These are phyloP conservation scores for Ophioceras dolichostomum DNA, from an alignment of 2,329 filamentous ascomycete species.

Conservation along the genomic window DNA sequence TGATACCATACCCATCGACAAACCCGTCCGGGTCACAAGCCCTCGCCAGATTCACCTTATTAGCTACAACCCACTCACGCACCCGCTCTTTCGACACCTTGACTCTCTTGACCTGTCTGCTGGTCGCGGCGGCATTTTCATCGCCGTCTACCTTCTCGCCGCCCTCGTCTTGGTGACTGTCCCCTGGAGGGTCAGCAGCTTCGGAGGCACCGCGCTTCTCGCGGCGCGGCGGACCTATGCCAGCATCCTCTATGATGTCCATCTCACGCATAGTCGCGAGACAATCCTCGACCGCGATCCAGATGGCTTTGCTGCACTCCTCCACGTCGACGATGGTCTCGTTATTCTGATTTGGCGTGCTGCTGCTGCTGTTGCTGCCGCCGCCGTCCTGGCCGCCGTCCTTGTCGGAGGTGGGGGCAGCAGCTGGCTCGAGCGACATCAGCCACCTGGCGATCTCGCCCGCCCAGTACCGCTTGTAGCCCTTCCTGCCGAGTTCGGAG, in stretches of 20 bases:
- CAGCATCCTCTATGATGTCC: constrained; percentile 53
- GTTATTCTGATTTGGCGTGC: too few relatives aligned
- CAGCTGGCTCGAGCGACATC: constrained; percentile 27
- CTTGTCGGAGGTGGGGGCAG: constrained; percentile 3
- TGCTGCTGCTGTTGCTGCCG: background rate
- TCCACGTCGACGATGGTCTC: constrained; percentile 51
- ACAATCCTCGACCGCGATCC: constrained; percentile 77
- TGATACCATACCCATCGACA: constrained; percentile 50
- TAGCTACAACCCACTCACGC: constrained; percentile 51
- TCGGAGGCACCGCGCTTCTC: constrained; percentile 4
- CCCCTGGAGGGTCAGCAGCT: constrained; percentile 6
- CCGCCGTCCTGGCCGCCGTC: background rate
- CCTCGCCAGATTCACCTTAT: constrained; percentile 50
- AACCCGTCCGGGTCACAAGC: constrained; percentile 68
- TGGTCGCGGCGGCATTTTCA: constrained; percentile 16
- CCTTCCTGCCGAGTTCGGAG: constrained; percentile 69
- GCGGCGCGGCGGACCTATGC: constrained; percentile 28
- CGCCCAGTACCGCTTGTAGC: constrained; percentile 79
- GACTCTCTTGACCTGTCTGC: constrained; percentile 28
- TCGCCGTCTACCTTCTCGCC: constrained; percentile 11
- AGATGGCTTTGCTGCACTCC: constrained; percentile 64
- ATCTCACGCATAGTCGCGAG: constrained; percentile 68
- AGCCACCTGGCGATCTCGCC: constrained; percentile 69
- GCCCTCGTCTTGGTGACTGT: constrained; percentile 10
- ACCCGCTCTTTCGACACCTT: constrained; percentile 43